phyloP scores from a whole-genome alignment of 495 filamentous ascomycete species.

The Neurospora sp. region DNA sequence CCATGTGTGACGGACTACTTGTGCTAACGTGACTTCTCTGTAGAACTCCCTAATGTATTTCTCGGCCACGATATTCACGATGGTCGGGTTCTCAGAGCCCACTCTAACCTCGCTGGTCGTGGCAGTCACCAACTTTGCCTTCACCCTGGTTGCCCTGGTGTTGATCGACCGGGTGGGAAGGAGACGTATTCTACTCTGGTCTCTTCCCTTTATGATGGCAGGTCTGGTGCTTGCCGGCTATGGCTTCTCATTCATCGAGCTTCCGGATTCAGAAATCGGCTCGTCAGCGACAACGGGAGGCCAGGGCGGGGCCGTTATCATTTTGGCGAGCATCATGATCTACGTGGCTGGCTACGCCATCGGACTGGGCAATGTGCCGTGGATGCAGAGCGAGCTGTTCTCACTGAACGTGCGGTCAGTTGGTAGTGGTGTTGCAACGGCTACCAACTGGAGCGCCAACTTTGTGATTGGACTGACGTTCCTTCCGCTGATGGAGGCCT shows the following conservation, averaged over 20 bases:
- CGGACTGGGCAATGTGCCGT: conserved; percentile 86
- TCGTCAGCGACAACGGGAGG: conserved; percentile 7
- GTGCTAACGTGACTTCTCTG: conserved; percentile 4
- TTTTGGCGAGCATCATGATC: conserved; percentile 63
- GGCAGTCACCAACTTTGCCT: conserved; percentile 72
- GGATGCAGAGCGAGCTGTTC: conserved; percentile 90
- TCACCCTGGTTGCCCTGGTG: conserved; percentile 66
- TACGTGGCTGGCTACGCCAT: conserved; percentile 80
- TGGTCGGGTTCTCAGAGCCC: conserved; percentile 69
- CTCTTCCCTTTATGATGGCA: conserved; percentile 73
- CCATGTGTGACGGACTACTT: neutral
- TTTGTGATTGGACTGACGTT: conserved; percentile 84
- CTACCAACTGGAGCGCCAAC: conserved; percentile 84
- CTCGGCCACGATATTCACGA: conserved; percentile 77
- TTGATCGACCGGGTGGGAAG: conserved; percentile 76
- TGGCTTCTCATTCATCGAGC: conserved; percentile 52
- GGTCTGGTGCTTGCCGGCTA: conserved; percentile 58
- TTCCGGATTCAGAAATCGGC: conserved; percentile 15
- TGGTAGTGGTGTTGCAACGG: conserved; percentile 73
- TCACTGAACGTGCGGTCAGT: conserved; percentile 71
- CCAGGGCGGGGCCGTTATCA: conserved; percentile 36
- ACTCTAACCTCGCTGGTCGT: conserved; percentile 74
- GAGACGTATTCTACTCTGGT: conserved; percentile 69
- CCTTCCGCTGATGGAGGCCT: conserved; percentile 68
- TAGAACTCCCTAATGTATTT: conserved; percentile 94